Evolutionary conservation across 2,329 filamentous ascomycete species (phyloP).

Genomic region (Pseudocercospora fijiensis): DNA sequence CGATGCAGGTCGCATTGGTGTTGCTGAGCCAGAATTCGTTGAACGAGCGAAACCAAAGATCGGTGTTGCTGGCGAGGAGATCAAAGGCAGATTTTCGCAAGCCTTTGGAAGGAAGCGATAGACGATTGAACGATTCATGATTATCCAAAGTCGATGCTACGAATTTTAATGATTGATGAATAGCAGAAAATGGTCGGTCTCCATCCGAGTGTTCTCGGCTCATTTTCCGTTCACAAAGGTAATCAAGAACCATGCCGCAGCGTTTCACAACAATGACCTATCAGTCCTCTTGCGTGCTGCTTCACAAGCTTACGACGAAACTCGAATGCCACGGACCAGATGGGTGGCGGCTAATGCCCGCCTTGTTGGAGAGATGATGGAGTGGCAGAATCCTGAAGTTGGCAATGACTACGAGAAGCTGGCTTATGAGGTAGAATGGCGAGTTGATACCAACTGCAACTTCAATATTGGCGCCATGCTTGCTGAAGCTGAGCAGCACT

Average conservation of each 20-base stretch:
- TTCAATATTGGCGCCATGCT: background rate
- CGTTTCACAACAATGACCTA: no score
- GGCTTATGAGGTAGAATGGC: background rate
- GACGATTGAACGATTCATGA: background rate
- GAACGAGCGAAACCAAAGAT: constrained; percentile 17
- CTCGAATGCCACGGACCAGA: background rate
- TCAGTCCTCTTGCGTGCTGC: background rate
- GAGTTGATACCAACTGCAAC: background rate
- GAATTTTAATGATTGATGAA: background rate
- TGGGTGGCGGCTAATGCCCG: background rate
- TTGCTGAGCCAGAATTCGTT: constrained; percentile 20
- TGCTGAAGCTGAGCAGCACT: constrained; percentile 1
- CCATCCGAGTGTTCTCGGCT: no score
- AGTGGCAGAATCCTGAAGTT: background rate
- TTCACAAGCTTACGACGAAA: background rate
- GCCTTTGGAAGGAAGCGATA: constrained; percentile 1
- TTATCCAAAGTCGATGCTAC: background rate
- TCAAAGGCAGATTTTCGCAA: constrained; percentile 3
- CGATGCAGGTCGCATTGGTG: constrained; percentile 16
- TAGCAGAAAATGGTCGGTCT: no score
- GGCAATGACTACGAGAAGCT: background rate
- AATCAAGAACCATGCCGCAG: background rate
- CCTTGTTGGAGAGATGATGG: background rate
- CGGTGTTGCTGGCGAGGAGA: constrained; percentile 8
- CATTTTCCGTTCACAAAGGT: background rate